phyloP scores from a whole-genome alignment of 257 asterid species.

The Solanum paucissectum region DNA sequence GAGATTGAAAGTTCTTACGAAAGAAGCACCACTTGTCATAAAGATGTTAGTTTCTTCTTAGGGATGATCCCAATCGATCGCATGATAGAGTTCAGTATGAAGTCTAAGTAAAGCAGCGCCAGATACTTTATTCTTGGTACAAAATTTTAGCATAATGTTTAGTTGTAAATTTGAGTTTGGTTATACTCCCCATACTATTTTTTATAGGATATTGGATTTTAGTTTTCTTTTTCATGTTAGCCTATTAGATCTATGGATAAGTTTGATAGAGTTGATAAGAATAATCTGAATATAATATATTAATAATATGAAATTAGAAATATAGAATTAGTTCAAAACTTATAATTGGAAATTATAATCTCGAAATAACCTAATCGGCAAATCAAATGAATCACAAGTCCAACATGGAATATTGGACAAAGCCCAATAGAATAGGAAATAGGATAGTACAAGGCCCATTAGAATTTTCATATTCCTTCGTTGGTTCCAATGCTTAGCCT shows the following conservation, averaged over 20 bases:
- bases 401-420: neutral
- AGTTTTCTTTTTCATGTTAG: neutral
- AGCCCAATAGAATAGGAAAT: neutral
- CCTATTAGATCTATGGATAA: neutral
- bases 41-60: no score
- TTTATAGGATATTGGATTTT: neutral
- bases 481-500: neutral
- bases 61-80: no score
- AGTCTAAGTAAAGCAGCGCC: neutral
- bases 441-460: neutral
- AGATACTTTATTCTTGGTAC: neutral
- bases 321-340: neutral
- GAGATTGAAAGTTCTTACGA: no score
- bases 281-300: neutral
- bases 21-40: no score
- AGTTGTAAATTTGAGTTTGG: neutral
- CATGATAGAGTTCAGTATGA: no score
- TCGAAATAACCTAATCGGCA: neutral
- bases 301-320: neutral
- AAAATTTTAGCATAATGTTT: neutral
- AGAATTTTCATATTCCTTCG: neutral
- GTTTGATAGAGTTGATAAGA: neutral
- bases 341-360: neutral
- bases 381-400: neutral
- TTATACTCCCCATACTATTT: neutral